phyloP scores from a whole-genome alignment of 345 rosid species.

The Camelina sativa region DNA sequence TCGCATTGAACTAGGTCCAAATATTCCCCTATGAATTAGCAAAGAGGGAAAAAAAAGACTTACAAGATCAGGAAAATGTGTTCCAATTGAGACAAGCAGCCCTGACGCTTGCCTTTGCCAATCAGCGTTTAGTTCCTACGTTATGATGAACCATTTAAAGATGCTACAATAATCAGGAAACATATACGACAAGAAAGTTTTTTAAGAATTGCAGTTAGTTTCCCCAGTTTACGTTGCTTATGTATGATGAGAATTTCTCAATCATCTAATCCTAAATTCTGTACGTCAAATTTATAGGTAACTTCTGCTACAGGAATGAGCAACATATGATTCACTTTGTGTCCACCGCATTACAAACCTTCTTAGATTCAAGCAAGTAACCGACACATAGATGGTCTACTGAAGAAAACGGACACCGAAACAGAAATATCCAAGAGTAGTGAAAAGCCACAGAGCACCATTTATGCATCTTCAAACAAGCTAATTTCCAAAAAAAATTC shows the following conservation, averaged over 20 bases:
- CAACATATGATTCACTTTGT: constrained; percentile 10
- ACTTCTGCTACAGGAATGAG: constrained; percentile 23
- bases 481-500: neutral
- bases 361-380: constrained; percentile 1
- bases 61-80: constrained; percentile 94
- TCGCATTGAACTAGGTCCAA: constrained; percentile 28
- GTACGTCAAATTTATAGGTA: constrained; percentile 4
- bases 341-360: constrained; percentile 11
- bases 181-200: neutral
- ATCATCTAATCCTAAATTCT: constrained; percentile 22
- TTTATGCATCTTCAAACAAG: neutral
- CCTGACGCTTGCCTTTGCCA: constrained; percentile 96
- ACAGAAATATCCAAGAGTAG: constrained; percentile 22
- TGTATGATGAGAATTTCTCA: constrained; percentile 23
- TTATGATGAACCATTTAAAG: constrained; percentile 29
- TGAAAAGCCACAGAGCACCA: neutral
- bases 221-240: constrained; percentile 17
- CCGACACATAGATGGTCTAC: neutral
- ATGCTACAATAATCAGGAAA: constrained; percentile 6
- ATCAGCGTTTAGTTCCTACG: constrained; percentile 81
- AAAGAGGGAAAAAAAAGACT: constrained; percentile 39
- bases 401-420: neutral
- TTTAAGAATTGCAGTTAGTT: neutral
- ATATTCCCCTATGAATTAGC: neutral
- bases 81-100: constrained; percentile 88